Conservation (phyloP, 768 basidiomycete species). For the Leccinum subgranulosum region DNA sequence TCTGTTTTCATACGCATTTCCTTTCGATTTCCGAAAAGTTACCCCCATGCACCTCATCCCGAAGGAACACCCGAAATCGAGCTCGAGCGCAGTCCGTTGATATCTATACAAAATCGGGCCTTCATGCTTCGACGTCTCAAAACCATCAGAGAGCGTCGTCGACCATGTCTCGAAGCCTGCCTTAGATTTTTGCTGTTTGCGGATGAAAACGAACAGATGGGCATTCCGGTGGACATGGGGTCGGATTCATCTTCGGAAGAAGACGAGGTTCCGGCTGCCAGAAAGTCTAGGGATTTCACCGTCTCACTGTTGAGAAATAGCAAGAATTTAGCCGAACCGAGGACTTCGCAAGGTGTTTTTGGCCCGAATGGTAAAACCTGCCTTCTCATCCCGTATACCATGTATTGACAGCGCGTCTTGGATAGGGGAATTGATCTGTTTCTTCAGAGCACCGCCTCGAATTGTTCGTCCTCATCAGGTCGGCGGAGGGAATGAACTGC, state of each 20-base stretch:
- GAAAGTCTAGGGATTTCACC: conserved; percentile 48
- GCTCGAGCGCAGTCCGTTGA: conserved; percentile 77
- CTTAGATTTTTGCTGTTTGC: conserved; percentile 76
- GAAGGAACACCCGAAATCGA: conserved; percentile 71
- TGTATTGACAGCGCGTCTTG: conserved; percentile 1
- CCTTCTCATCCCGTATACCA: neutral
- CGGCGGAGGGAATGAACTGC: conserved; percentile 41
- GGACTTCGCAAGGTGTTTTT: conserved; percentile 86
- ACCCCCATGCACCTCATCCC: conserved; percentile 63
- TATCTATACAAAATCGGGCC: conserved; percentile 73
- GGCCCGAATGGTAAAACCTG: conserved; percentile 72
- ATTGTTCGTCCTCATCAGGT: conserved; percentile 53
- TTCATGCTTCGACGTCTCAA: conserved; percentile 77
- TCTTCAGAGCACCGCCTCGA: conserved; percentile 75
- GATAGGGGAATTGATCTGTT: conserved; percentile 81
- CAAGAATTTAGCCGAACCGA: conserved; percentile 80
- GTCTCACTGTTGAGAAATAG: conserved; percentile 56
- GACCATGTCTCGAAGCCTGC: conserved; percentile 84
- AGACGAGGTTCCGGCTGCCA: conserved; percentile 43
- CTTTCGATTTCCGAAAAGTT: conserved; percentile 84
- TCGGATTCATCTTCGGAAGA: conserved; percentile 70
- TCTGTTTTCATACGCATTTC: conserved; percentile 85
- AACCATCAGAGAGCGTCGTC: conserved; percentile 62
- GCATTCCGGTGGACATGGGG: conserved; percentile 39
- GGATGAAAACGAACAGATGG: conserved; percentile 52